phyloP scores from a whole-genome alignment of 2,329 filamentous ascomycete genomes.

The Sporothrix euskadiensis region DNA sequence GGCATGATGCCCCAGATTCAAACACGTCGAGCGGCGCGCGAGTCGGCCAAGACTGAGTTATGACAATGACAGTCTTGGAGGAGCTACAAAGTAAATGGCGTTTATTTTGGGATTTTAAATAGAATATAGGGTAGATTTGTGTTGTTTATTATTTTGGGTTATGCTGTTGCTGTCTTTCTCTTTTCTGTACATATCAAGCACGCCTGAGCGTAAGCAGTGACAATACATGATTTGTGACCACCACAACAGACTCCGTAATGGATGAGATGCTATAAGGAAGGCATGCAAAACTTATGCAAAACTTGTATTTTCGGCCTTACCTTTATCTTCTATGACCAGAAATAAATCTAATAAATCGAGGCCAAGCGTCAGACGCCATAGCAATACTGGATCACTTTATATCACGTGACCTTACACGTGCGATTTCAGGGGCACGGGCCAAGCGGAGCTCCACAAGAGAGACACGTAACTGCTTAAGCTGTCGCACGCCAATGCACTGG shows the following conservation, averaged over 20 bases:
- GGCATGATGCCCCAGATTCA: slow-evolving; percentile 25
- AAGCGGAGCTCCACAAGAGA: slow-evolving; percentile 27
- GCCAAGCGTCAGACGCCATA: too few relatives aligned
- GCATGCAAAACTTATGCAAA: too few relatives aligned
- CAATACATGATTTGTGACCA: not conserved
- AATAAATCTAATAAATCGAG: too few relatives aligned
- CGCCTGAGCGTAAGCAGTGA: not conserved
- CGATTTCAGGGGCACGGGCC: slow-evolving; percentile 15
- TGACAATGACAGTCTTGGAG: slow-evolving; percentile 23
- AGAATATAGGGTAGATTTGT: not conserved
- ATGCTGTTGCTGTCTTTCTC: not conserved
- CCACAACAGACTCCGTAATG: not conserved
- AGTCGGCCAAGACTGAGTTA: slow-evolving; percentile 32
- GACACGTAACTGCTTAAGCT: slow-evolving; percentile 33
- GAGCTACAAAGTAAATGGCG: not conserved
- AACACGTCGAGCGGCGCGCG: not conserved
- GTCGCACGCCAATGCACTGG: slow-evolving; percentile 19
- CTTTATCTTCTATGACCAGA: too few relatives aligned
- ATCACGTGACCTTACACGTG: slow-evolving; percentile 26
- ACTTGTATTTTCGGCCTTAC: too few relatives aligned
- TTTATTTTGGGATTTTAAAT: not conserved
- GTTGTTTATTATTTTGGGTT: not conserved
- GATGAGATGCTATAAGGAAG: too few relatives aligned
- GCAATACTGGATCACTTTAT: too few relatives aligned
- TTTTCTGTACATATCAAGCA: not conserved